A percentile compares a stretch with the other conserved stretches of the same genome.
These are phyloP conservation scores for Flueggea neowawraea DNA, from an alignment of 441 rosid genomes.

Conservation along the genomic window DNA sequence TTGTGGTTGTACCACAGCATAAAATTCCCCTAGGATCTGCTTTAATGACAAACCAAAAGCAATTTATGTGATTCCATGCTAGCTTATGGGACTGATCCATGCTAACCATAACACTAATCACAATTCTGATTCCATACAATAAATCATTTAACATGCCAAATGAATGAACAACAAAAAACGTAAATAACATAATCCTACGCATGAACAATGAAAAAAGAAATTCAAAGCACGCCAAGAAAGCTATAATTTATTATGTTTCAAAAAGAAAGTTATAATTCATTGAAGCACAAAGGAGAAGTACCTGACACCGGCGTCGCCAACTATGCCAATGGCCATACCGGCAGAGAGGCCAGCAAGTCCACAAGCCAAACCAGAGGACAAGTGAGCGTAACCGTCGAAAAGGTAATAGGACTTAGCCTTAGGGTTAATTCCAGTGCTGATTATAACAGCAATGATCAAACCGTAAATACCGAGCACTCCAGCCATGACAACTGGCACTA, in stretches of 20 bases:
- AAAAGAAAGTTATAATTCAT: not conserved
- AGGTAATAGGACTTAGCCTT: slow-evolving; percentile 44
- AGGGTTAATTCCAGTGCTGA: slow-evolving; percentile 47
- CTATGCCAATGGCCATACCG: slow-evolving; percentile 52
- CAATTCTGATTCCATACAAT: not conserved
- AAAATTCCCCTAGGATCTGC: no score
- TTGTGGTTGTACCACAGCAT: no score
- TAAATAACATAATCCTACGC: no score
- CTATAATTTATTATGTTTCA: no score
- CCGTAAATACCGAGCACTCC: slow-evolving; percentile 53
- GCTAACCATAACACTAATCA: no score
- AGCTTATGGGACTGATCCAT: no score
- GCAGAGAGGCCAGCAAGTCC: slow-evolving; percentile 50
- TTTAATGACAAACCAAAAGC: no score
- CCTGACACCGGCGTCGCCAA: slow-evolving; percentile 56
- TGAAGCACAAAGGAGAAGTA: slow-evolving; percentile 2
- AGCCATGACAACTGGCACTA: slow-evolving; percentile 52
- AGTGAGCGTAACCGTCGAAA: slow-evolving; percentile 45
- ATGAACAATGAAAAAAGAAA: no score
- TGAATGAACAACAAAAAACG: not conserved
- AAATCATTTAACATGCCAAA: not conserved
- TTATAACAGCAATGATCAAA: slow-evolving; percentile 45
- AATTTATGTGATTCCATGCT: no score
- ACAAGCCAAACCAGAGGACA: slow-evolving; percentile 43
- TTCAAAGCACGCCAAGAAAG: not conserved